phyloP scores from a whole-genome alignment of 1,284 basidiomycete genomes.

The Cutaneotrichosporon sp. region DNA sequence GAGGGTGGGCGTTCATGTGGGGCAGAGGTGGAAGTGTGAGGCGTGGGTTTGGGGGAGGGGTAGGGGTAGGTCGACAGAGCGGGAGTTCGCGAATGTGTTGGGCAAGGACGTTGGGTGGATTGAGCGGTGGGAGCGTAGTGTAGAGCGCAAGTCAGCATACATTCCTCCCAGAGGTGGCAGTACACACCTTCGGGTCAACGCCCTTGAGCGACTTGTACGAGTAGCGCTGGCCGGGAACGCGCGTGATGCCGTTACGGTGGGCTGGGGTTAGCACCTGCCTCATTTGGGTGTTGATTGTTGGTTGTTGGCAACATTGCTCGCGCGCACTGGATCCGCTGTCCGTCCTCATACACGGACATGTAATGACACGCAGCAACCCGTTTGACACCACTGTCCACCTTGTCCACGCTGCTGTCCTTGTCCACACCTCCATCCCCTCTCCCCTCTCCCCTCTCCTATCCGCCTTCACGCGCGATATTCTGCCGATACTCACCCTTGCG shows the following conservation, averaged over 20 bases:
- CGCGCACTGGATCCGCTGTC: no score
- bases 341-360: no score
- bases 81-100: background rate
- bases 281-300: no score
- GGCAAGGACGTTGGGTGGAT: background rate
- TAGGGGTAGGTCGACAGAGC: background rate
- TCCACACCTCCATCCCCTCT: background rate
- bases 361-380: no score
- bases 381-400: background rate
- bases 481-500: conserved; percentile 50
- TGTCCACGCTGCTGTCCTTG: background rate
- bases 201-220: conserved; percentile 74
- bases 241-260: conserved; percentile 95
- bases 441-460: background rate
- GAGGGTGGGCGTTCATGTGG: background rate
- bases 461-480: conserved; percentile 8
- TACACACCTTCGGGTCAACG: conserved; percentile 59
- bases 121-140: background rate
- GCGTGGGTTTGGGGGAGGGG: no score
- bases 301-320: no score
- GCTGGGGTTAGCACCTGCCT: conserved; percentile 58
- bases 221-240: conserved; percentile 70
- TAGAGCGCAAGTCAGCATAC: conserved; percentile 2
- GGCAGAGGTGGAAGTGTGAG: no score
- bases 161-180: no score